These are phyloP conservation scores for Penicillium taxi DNA, from an alignment of 495 filamentous ascomycete species.

Conservation along the genomic window DNA sequence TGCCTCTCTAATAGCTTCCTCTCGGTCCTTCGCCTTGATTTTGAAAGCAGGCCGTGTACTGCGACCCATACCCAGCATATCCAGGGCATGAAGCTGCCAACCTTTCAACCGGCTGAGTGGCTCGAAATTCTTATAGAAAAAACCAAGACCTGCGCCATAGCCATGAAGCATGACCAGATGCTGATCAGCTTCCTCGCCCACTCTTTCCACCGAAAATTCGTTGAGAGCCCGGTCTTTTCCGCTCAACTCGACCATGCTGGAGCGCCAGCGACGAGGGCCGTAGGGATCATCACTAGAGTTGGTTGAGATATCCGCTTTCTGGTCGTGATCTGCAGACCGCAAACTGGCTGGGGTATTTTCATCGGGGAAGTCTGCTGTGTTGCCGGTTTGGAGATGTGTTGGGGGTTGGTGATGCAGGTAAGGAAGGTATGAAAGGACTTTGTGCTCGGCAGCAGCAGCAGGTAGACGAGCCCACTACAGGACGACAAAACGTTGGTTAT, in stretches of 20 bases:
- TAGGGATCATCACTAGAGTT: conserved; percentile 64
- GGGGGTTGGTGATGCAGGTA: conserved; percentile 68
- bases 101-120: conserved; percentile 64
- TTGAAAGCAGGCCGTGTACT: conserved; percentile 76
- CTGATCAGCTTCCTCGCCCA: conserved; percentile 65
- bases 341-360: conserved; percentile 33
- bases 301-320: conserved; percentile 30
- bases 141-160: conserved; percentile 90
- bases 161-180: conserved; percentile 97
- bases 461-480: conserved; percentile 73
- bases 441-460: conserved; percentile 78
- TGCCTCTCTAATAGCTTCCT: conserved; percentile 79
- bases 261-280: conserved; percentile 79
- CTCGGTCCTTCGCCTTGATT: conserved; percentile 70
- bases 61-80: conserved; percentile 91
- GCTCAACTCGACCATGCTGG: conserved; percentile 71
- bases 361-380: conserved; percentile 34
- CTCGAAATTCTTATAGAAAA: conserved; percentile 98
- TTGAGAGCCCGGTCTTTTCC: conserved; percentile 85
- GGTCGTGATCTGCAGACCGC: conserved; percentile 31
- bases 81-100: conserved; percentile 87
- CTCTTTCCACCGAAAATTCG: conserved; percentile 82
- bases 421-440: conserved; percentile 80
- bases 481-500: conserved; percentile 4
- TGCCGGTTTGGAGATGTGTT: conserved; percentile 60